These are phyloP conservation scores for Ettlia oleoabundans DNA, from an alignment of 139 green algal genomes.

Conservation along the genomic window DNA sequence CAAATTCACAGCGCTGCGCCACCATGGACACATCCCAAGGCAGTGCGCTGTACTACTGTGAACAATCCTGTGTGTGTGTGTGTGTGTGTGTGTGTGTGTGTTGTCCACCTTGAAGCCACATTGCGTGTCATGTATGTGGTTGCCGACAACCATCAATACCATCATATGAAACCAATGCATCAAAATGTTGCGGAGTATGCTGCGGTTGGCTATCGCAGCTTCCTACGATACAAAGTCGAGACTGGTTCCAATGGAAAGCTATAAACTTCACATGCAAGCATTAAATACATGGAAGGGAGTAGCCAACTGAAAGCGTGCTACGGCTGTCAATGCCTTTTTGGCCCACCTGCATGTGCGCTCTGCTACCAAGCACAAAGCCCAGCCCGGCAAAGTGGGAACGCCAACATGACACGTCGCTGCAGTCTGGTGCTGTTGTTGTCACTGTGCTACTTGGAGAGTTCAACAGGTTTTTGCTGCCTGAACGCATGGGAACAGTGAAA, in stretches of 20 bases:
- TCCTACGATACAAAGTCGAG: too few relatives aligned
- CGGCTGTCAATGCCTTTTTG: too few relatives aligned
- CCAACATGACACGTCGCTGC: too few relatives aligned
- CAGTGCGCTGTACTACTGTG: neutral
- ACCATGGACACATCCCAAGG: neutral
- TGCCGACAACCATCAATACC: conserved; percentile 82
- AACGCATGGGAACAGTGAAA: too few relatives aligned
- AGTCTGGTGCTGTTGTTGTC: too few relatives aligned
- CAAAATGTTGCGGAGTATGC: conserved; percentile 81
- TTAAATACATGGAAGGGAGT: too few relatives aligned
- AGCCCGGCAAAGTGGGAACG: neutral
- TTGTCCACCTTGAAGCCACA: conserved; percentile 98
- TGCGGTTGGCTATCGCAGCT: conserved; percentile 66
- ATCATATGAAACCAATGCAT: conserved; percentile 92
- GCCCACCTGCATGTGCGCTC: conserved; percentile 79
- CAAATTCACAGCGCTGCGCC: neutral
- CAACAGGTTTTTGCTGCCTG: too few relatives aligned
- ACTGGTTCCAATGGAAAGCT: too few relatives aligned
- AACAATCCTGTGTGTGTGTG: neutral
- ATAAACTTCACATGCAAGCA: too few relatives aligned
- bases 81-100: too few relatives aligned
- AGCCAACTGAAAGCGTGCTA: too few relatives aligned
- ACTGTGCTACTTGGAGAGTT: neutral
- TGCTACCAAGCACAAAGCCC: conserved; percentile 23
- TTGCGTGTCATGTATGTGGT: conserved; percentile 85